phyloP scores from a whole-genome alignment of 768 basidiomycete genomes.

The Agaricus bisporus region DNA sequence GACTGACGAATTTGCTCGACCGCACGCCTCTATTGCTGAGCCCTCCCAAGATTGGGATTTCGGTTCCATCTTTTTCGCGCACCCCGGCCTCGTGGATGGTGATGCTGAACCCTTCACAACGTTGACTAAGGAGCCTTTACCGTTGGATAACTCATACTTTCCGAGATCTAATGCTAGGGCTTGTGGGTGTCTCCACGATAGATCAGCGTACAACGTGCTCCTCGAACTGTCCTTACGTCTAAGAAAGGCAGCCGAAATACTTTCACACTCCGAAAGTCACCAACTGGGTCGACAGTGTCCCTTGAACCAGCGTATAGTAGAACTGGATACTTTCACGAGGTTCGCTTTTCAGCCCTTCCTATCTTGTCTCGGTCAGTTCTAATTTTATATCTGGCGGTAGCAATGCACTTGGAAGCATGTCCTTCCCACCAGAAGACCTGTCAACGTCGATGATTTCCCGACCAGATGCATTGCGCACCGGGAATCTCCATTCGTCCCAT shows the following conservation, averaged over 20 bases:
- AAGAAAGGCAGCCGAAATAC: slow-evolving; percentile 49
- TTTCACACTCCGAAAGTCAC: slow-evolving; percentile 40
- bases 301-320: slow-evolving; percentile 38
- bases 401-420: slow-evolving; percentile 23
- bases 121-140: slow-evolving; percentile 11
- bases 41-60: slow-evolving; percentile 34
- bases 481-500: slow-evolving; percentile 8
- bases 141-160: slow-evolving; percentile 19
- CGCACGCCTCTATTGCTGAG: slow-evolving; percentile 23
- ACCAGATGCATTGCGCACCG: not conserved
- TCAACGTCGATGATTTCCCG: not conserved
- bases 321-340: slow-evolving; percentile 22
- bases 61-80: slow-evolving; percentile 34
- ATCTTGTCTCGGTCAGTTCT: not conserved
- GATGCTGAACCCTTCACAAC: slow-evolving; percentile 16
- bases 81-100: slow-evolving; percentile 21
- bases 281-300: slow-evolving; percentile 30
- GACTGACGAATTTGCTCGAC: slow-evolving; percentile 34
- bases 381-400: not conserved
- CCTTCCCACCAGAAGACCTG: slow-evolving; percentile 22
- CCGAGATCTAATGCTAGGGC: slow-evolving; percentile 29
- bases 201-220: slow-evolving; percentile 47
- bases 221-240: slow-evolving; percentile 63
- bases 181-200: slow-evolving; percentile 55
- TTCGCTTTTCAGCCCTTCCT: not conserved